Percentiles rank a stretch among this genome's conserved stretches.
Evolutionary conservation across 2,329 filamentous ascomycete genomes (phyloP).

Genomic region (Botrytis pseudocinerea): DNA sequence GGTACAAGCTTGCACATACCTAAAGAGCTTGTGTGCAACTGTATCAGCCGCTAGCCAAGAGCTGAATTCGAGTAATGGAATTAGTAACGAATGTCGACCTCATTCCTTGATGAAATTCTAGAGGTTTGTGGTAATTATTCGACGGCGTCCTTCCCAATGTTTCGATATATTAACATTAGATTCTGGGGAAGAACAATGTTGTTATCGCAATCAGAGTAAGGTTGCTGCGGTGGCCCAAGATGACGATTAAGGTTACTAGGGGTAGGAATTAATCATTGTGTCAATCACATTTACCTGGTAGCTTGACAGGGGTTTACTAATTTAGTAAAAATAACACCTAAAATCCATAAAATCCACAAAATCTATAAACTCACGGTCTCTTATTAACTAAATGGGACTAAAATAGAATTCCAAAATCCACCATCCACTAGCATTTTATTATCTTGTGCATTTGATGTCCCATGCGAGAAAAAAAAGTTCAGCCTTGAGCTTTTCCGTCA

Average conservation of each 20-base stretch:
- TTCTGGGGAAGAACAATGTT: neutral
- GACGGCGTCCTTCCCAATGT: neutral
- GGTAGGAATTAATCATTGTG: neutral
- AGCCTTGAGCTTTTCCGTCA: constrained; percentile 25
- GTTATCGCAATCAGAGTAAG: neutral
- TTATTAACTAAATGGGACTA: neutral
- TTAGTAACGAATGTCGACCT: neutral
- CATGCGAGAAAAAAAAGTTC: constrained; percentile 15
- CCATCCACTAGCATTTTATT: constrained; percentile 5
- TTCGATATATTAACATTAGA: neutral
- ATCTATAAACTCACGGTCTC: neutral
- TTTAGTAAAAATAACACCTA: neutral
- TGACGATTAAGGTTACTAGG: constrained; percentile 8
- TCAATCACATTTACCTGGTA: neutral
- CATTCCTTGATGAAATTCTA: neutral
- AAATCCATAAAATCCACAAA: neutral
- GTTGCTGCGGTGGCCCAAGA: neutral
- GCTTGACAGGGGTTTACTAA: neutral
- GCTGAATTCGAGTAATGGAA: neutral
- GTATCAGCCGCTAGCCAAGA: neutral
- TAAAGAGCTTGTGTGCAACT: neutral
- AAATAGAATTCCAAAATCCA: neutral
- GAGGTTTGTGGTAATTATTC: neutral
- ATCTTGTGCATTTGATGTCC: neutral
- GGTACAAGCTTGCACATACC: constrained; percentile 6